Evolutionary conservation across 2,329 filamentous ascomycete species (phyloP).

Genomic region (Hymenoscyphus fraxineus): DNA sequence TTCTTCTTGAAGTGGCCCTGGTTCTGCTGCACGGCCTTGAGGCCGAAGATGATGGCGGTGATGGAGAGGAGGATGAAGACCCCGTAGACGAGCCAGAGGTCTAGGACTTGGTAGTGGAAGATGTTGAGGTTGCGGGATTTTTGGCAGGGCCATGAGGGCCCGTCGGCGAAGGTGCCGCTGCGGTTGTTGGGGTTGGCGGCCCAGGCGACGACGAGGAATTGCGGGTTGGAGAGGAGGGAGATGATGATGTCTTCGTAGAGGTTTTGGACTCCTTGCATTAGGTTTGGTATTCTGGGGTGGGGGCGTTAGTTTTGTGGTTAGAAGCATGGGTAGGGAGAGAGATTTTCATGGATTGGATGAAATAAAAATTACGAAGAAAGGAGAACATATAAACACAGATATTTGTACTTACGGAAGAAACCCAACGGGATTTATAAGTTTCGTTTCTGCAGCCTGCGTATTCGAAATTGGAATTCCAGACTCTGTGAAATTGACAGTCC

Average conservation of each 20-base stretch:
- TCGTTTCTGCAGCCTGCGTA: conserved; percentile 5
- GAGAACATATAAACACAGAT: background rate
- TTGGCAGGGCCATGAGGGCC: background rate
- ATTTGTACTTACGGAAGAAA: conserved; percentile 1
- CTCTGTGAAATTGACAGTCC: background rate
- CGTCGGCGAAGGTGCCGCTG: background rate
- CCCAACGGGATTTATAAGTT: background rate
- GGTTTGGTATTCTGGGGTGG: background rate
- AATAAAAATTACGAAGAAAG: background rate
- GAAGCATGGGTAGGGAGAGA: background rate
- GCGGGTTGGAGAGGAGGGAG: conserved; percentile 8
- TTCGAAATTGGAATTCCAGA: background rate
- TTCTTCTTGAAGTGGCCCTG: background rate
- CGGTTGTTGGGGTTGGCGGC: background rate
- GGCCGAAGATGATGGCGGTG: background rate
- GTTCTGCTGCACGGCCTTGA: background rate
- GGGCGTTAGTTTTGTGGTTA: background rate
- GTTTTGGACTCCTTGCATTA: conserved; percentile 3
- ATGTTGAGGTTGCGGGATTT: conserved; percentile 6
- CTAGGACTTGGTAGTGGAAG: conserved; percentile 5
- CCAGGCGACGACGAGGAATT: conserved; percentile 8
- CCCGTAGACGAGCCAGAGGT: conserved; percentile 12
- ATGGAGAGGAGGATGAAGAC: conserved; percentile 3
- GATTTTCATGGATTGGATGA: background rate
- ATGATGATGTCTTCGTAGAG: conserved; percentile 12